Base-by-base conservation (phyloP, 805 yeast genomes). In the Zygosaccharomyces gambellarensis region DNA sequence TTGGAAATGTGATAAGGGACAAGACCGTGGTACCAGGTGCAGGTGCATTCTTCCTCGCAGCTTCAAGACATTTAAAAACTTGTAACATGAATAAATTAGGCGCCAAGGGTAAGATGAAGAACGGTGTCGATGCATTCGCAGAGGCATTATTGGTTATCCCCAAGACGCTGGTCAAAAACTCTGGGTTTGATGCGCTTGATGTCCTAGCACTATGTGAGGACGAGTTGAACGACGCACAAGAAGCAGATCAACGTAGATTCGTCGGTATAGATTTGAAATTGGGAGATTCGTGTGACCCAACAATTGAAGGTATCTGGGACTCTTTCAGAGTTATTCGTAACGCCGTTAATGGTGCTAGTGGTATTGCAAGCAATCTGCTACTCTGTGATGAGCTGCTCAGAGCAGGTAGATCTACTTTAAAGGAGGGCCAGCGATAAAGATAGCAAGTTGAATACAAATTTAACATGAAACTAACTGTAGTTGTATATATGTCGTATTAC, bases 261-360 rank as follows among this genome's bases (percentile, higher is more conserved):
- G 96, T 90, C 39, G 99, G 99, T 49, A 83, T 94, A 47, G 96
- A 94, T 67, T 77, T 94, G 57, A 81, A 80, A 52, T 78, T 92
- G 9, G 99, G 99, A 36, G 97, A 90, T 65, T 94, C 97, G 44
- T 83, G 92, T 80, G 97, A 92, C 64, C 97, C 99, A 43, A 78
- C 88, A 6, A 78, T 87, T 47, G 96, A 88, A 65, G 99, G 99
- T 53, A 81, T 94, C 50, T 94, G 97, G 95, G 99, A 94, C 71
- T 87, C 96, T 23, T 94, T 80, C 74, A 77, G 99, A 57, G 99
- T 94, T 36, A 73, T 94, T 52, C 82, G 99, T 73, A 94, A 94
- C 67, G 96, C 96, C 8, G 75, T 94, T 47, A 82, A 90, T 45
- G 83, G 95, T 41, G 96, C 98, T 34, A 85, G 95, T 1, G 96